phyloP scores from a whole-genome alignment of 352 stramenopile species.

The Pythium monospermum region DNA sequence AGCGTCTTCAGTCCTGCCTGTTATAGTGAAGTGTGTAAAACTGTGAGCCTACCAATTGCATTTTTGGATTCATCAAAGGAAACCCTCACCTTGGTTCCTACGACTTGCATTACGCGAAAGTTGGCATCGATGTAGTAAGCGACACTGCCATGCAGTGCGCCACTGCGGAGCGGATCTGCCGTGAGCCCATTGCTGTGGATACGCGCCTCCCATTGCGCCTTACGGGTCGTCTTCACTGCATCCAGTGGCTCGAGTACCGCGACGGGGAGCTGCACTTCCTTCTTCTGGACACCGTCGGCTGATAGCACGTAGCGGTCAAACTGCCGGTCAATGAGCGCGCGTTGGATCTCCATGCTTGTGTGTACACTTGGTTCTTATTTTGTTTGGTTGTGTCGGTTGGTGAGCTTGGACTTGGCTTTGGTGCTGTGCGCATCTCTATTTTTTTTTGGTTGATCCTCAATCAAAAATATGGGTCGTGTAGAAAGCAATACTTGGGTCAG shows the following conservation, averaged over 20 bases:
- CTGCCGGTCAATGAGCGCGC: slow-evolving; percentile 61
- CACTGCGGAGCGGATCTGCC: slow-evolving; percentile 49
- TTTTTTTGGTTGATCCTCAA: neutral
- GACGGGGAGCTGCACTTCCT: slow-evolving; percentile 23
- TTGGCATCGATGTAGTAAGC: slow-evolving; percentile 64
- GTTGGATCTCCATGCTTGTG: slow-evolving; percentile 57
- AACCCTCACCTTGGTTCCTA: slow-evolving; percentile 22
- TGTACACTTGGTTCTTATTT: too few species aligned
- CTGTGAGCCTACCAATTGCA: too few species aligned
- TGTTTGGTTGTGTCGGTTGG: slow-evolving; percentile 5
- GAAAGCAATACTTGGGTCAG: too few species aligned
- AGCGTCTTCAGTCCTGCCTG: slow-evolving; percentile 16
- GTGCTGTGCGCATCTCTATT: slow-evolving; percentile 11
- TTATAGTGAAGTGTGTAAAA: too few species aligned
- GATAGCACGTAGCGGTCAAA: slow-evolving; percentile 77
- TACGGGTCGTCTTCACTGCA: slow-evolving; percentile 41
- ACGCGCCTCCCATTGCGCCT: slow-evolving; percentile 70
- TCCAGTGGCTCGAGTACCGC: slow-evolving; percentile 40
- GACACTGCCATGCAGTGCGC: slow-evolving; percentile 25
- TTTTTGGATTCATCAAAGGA: too few species aligned
- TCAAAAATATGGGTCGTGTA: slow-evolving; percentile 10
- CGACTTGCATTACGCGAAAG: slow-evolving; percentile 63
- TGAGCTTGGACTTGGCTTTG: slow-evolving; percentile 12
- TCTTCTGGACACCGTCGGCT: slow-evolving; percentile 26
- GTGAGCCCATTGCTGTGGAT: slow-evolving; percentile 62